Evolutionary conservation across 2,329 filamentous ascomycete species (phyloP).

Genomic region (Fusarium decemcellulare): DNA sequence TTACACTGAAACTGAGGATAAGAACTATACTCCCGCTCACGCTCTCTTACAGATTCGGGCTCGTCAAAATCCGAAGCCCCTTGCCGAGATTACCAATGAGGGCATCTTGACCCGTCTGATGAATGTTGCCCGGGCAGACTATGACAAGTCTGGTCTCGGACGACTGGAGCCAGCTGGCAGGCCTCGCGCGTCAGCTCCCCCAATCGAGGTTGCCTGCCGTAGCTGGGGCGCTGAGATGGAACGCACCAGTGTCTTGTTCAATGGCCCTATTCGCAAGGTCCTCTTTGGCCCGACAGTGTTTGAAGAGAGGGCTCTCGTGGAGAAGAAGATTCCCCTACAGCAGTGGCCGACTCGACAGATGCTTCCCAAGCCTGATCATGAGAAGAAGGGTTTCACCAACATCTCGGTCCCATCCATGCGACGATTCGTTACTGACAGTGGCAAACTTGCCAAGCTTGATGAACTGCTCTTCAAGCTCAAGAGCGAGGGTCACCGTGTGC

Average conservation of each 20-base stretch:
- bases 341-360: constrained; percentile 75
- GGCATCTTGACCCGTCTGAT: constrained; percentile 82
- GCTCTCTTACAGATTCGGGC: constrained; percentile 86
- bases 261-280: constrained; percentile 78
- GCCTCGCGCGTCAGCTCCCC: constrained; percentile 86
- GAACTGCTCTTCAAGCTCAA: constrained; percentile 90
- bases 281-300: constrained; percentile 76
- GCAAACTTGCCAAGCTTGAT: constrained; percentile 94
- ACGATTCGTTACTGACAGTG: constrained; percentile 97
- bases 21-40: constrained; percentile 78
- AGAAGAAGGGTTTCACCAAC: constrained; percentile 88
- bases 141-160: constrained; percentile 78
- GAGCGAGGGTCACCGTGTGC: constrained; percentile 90
- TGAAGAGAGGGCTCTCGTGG: constrained; percentile 82
- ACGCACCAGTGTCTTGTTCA: constrained; percentile 84
- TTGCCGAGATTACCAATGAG: constrained; percentile 79
- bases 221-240: constrained; percentile 77
- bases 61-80: constrained; percentile 74
- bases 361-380: constrained; percentile 83
- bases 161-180: constrained; percentile 86
- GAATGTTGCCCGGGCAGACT: constrained; percentile 80
- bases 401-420: constrained; percentile 97
- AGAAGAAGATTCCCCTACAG: constrained; percentile 76
- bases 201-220: constrained; percentile 84
- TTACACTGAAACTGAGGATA: constrained; percentile 77